Conservation (phyloP, 2,329 filamentous ascomycete species). For the Exophiala phaeomuriformis region DNA sequence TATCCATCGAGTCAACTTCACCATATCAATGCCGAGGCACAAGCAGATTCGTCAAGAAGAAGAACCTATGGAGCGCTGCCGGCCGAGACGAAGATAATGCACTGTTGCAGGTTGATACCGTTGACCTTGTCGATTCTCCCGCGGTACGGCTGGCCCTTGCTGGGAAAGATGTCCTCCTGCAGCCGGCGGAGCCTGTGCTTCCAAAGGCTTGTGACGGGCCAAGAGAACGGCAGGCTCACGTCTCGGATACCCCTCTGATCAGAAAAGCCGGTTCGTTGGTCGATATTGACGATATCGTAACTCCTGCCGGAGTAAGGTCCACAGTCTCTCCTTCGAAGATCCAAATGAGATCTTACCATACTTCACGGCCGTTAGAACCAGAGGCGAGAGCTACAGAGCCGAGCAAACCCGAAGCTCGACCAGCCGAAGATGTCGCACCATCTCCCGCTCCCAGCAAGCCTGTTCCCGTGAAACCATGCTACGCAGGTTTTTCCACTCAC, state of each 20-base stretch:
- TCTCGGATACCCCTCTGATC: slow-evolving; percentile 1
- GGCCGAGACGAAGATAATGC: slow-evolving; percentile 60
- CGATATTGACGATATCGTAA: slow-evolving; percentile 21
- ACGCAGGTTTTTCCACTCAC: slow-evolving; percentile 53
- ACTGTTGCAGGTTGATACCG: slow-evolving; percentile 55
- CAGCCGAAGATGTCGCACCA: background rate
- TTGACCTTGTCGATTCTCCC: slow-evolving; percentile 51
- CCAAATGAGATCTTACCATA: slow-evolving; percentile 8
- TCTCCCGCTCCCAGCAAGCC: background rate
- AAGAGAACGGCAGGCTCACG: background rate
- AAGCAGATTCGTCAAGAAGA: slow-evolving; percentile 30
- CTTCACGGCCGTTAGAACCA: slow-evolving; percentile 1
- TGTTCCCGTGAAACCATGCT: slow-evolving; percentile 46
- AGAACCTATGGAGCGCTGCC: slow-evolving; percentile 62
- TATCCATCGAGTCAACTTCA: slow-evolving; percentile 25
- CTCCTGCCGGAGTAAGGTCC: background rate
- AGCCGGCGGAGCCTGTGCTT: slow-evolving; percentile 2
- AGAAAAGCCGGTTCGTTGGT: slow-evolving; percentile 3
- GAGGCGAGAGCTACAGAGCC: background rate
- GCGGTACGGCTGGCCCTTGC: slow-evolving; percentile 23
- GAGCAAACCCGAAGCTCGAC: background rate
- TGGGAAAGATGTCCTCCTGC: slow-evolving; percentile 23
- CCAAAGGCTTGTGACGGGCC: background rate
- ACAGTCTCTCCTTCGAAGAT: background rate
- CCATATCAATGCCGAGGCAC: slow-evolving; percentile 30